phyloP scores from a whole-genome alignment of 257 asterid genomes.

The Datura wrightii region DNA sequence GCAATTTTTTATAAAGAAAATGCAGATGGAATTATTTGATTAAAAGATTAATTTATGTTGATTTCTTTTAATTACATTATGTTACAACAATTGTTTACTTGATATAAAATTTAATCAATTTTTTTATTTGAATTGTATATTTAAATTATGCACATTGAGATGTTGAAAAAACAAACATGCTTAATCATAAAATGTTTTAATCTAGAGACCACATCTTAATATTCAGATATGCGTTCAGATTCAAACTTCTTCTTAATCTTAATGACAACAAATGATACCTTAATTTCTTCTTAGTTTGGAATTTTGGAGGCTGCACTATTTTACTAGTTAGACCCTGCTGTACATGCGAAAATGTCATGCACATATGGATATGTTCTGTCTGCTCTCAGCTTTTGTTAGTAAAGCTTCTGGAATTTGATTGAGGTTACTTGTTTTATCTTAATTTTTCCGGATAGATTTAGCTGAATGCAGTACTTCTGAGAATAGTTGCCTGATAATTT shows the following conservation, averaged over 20 bases:
- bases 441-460: not conserved
- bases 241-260: not conserved
- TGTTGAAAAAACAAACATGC: not conserved
- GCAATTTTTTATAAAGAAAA: not conserved
- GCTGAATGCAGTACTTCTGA: slow-evolving; percentile 12
- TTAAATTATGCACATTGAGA: not conserved
- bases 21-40: not conserved
- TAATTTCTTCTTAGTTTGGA: slow-evolving; percentile 6
- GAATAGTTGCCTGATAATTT: not conserved
- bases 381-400: slow-evolving; percentile 9
- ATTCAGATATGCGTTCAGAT: not conserved
- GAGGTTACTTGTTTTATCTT: slow-evolving; percentile 25
- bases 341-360: not conserved
- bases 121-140: not conserved
- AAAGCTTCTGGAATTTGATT: not conserved
- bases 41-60: not conserved
- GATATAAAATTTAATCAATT: not conserved
- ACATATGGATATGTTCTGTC: not conserved
- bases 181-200: not conserved
- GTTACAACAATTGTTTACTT: not conserved
- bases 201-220: not conserved
- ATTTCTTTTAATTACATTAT: not conserved
- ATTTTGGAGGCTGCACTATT: slow-evolving; percentile 26
- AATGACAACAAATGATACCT: not conserved
- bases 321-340: slow-evolving; percentile 14